Evolutionary conservation across 1,284 basidiomycete genomes (phyloP).

Genomic region (Pseudozyma pruni): DNA sequence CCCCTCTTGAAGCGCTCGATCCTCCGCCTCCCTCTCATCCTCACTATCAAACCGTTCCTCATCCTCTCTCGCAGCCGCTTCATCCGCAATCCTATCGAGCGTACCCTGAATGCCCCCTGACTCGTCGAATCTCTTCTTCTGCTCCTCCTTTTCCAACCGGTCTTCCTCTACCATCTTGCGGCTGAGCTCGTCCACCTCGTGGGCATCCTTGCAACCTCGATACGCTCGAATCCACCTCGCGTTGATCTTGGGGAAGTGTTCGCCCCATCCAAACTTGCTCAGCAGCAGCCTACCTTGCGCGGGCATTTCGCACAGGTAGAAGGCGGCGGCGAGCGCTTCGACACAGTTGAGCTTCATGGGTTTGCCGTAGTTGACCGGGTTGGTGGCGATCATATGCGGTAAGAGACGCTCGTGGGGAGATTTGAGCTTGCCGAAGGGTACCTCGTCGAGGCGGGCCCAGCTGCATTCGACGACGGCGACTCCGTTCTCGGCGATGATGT

Average conservation of each 20-base stretch:
- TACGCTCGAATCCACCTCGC: constrained; percentile 52
- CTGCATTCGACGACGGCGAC: constrained; percentile 97
- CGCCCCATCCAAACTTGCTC: constrained; percentile 63
- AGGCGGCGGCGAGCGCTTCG: constrained; percentile 63
- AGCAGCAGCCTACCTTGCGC: constrained; percentile 55
- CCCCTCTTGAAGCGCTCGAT: constrained; percentile 32
- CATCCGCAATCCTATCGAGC: constrained; percentile 43
- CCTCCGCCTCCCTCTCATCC: constrained; percentile 33
- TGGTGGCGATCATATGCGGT: constrained; percentile 64
- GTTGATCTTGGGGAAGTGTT: constrained; percentile 60
- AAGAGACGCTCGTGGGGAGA: constrained; percentile 87
- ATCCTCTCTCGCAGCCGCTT: constrained; percentile 20
- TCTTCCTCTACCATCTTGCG: constrained; percentile 55
- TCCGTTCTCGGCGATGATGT: constrained; percentile 80
- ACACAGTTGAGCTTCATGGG: constrained; percentile 66
- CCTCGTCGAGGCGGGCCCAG: constrained; percentile 93
- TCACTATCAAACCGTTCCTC: constrained; percentile 15
- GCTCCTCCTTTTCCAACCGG: constrained; percentile 43
- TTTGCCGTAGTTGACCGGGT: constrained; percentile 66
- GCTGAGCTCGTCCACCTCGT: constrained; percentile 45
- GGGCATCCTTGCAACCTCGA: constrained; percentile 34
- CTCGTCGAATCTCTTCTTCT: constrained; percentile 42
- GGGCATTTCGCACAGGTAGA: constrained; percentile 54
- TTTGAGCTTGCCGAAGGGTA: constrained; percentile 92
- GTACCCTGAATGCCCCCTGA: constrained; percentile 44